Conservation (phyloP, 2,329 filamentous ascomycete genomes). For the Falciphora oryzae region DNA sequence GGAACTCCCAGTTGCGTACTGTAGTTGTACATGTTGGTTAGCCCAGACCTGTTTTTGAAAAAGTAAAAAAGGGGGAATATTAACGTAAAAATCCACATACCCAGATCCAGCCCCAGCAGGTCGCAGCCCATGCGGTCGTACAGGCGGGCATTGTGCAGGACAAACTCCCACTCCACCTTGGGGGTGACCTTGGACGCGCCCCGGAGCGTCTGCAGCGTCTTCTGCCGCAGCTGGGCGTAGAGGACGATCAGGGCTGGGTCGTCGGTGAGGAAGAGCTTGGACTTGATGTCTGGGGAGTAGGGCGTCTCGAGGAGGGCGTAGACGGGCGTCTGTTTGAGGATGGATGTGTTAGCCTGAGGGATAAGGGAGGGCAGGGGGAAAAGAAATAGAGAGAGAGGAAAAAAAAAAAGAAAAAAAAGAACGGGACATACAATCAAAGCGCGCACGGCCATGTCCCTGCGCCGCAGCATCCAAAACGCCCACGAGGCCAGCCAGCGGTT, state of each 20-base stretch:
- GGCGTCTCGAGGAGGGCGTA: constrained; percentile 67
- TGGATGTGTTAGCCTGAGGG: not conserved
- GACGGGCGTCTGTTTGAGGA: constrained; percentile 59
- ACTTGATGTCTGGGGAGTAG: constrained; percentile 61
- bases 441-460: constrained; percentile 77
- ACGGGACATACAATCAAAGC: constrained; percentile 63
- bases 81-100: constrained; percentile 37
- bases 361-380: constrained; percentile 7
- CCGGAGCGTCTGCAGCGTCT: constrained; percentile 74
- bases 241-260: constrained; percentile 85
- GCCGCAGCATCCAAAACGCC: constrained; percentile 88
- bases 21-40: not conserved
- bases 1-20: constrained; percentile 80
- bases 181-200: constrained; percentile 79
- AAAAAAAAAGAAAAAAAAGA: not conserved
- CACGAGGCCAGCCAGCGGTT: constrained; percentile 94
- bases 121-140: constrained; percentile 94
- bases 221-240: constrained; percentile 78
- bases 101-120: constrained; percentile 76
- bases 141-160: constrained; percentile 75
- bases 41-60: not conserved
- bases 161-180: constrained; percentile 79
- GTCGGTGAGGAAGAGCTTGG: constrained; percentile 78
- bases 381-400: not conserved
- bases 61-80: constrained; percentile 16